Percentiles rank a stretch among this genome's conserved stretches.
phyloP scores from a whole-genome alignment of 2,329 filamentous ascomycete species.

The Rhytidhysteron rufulum region DNA sequence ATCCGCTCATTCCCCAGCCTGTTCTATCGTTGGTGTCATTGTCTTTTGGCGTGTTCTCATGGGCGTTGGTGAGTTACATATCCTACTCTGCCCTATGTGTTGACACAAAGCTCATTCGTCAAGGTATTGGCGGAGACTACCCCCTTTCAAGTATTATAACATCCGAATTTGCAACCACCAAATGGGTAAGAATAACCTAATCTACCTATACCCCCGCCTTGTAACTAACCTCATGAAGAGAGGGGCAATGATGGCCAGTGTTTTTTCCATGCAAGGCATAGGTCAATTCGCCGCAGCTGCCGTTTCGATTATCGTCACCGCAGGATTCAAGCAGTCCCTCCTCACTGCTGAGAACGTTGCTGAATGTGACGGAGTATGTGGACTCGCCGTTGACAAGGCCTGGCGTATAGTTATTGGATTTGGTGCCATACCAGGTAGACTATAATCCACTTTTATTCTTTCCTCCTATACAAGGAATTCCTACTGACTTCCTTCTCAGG shows the following conservation, averaged over 20 bases:
- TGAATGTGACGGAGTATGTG: conserved; percentile 61
- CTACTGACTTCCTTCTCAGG: too few species aligned
- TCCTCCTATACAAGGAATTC: too few species aligned
- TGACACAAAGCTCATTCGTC: neutral
- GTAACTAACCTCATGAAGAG: too few species aligned
- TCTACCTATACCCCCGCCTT: too few species aligned
- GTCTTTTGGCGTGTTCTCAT: conserved; percentile 40
- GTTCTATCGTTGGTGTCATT: conserved; percentile 36
- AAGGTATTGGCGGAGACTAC: conserved; percentile 61
- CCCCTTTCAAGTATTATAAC: conserved; percentile 80
- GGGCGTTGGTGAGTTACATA: conserved; percentile 29
- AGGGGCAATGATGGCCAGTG: conserved; percentile 84
- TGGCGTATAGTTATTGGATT: conserved; percentile 80
- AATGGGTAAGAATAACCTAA: conserved; percentile 81
- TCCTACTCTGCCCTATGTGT: neutral
- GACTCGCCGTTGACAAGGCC: conserved; percentile 77
- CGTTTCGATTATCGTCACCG: conserved; percentile 68
- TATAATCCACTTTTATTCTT: too few species aligned
- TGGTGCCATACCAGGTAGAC: conserved; percentile 73
- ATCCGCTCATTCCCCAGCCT: conserved; percentile 28
- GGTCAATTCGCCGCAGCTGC: conserved; percentile 74
- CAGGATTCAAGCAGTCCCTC: conserved; percentile 66
- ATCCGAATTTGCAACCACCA: conserved; percentile 81
- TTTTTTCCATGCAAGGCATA: conserved; percentile 84
- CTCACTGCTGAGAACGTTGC: conserved; percentile 47